Evolutionary conservation across 2,329 filamentous ascomycete genomes (phyloP).

Genomic region (Venturia effusa): DNA sequence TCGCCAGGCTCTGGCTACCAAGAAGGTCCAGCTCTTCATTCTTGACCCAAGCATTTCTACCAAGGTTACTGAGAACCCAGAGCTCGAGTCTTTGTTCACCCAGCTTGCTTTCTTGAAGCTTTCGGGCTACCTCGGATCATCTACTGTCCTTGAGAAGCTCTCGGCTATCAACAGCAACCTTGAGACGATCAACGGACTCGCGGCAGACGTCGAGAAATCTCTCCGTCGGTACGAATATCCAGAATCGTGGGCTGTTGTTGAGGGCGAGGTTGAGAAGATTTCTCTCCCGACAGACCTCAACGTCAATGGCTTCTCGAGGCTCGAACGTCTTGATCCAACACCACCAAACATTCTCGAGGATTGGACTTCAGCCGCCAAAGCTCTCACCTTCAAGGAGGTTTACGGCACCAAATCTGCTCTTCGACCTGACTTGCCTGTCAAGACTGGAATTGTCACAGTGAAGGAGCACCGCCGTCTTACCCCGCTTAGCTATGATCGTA

Average conservation of each 20-base stretch:
- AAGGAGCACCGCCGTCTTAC: conserved; percentile 94
- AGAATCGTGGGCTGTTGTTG: conserved; percentile 65
- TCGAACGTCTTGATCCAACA: conserved; percentile 66
- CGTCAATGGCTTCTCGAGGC: conserved; percentile 71
- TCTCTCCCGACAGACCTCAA: conserved; percentile 55
- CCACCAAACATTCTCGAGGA: conserved; percentile 54
- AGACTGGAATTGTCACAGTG: conserved; percentile 80
- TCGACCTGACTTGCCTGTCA: conserved; percentile 74
- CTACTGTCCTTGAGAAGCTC: conserved; percentile 55
- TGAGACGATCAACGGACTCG: conserved; percentile 39
- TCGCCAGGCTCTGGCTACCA: conserved; percentile 60
- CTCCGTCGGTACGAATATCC: conserved; percentile 67
- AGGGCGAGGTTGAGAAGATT: conserved; percentile 44
- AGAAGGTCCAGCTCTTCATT: conserved; percentile 60
- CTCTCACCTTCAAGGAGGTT: conserved; percentile 86
- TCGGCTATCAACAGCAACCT: conserved; percentile 46
- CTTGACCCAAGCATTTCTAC: conserved; percentile 61
- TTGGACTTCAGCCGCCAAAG: conserved; percentile 80
- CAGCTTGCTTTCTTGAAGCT: conserved; percentile 78
- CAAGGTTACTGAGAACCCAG: conserved; percentile 53
- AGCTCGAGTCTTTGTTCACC: conserved; percentile 54
- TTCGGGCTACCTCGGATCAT: conserved; percentile 54
- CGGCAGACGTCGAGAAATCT: conserved; percentile 53
- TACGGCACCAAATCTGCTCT: conserved; percentile 64
- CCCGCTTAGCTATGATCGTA: conserved; percentile 79